A percentile compares a stretch with the other conserved stretches of the same genome.
phyloP scores from a whole-genome alignment of 352 stramenopile species.

The Phytophthora citrophthora region DNA sequence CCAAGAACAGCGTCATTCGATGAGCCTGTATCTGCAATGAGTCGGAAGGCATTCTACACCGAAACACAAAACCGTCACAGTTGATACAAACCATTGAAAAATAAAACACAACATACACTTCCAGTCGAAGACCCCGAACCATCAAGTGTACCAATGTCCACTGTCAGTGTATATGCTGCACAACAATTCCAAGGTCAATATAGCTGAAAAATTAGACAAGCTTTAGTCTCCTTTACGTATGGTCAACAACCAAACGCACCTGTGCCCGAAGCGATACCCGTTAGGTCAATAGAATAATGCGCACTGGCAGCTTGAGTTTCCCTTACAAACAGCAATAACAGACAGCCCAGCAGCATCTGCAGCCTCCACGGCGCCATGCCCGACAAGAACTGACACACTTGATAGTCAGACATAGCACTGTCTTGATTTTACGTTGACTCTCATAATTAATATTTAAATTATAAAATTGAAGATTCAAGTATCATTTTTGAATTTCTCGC shows the following conservation, averaged over 20 bases:
- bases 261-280: conserved; percentile 51
- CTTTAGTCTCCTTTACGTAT: conserved; percentile 13
- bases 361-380: conserved; percentile 10
- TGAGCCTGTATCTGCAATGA: conserved; percentile 87
- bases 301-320: conserved; percentile 28
- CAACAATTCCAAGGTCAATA: background rate
- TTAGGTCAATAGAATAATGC: conserved; percentile 51
- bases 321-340: conserved; percentile 19
- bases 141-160: conserved; percentile 40
- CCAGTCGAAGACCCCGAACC: conserved; percentile 25
- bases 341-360: conserved; percentile 27
- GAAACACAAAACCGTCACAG: background rate
- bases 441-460: too few species aligned
- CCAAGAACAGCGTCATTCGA: conserved; percentile 81
- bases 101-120: conserved; percentile 25
- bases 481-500: conserved; percentile 7
- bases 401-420: conserved; percentile 19
- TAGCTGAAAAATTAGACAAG: background rate
- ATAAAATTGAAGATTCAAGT: too few species aligned
- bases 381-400: conserved; percentile 12
- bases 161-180: conserved; percentile 47
- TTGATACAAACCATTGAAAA: too few species aligned
- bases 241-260: conserved; percentile 20
- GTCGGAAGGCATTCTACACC: conserved; percentile 67
- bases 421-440: conserved; percentile 5